A percentile compares a stretch with the other conserved stretches of the same genome.
phyloP scores from a whole-genome alignment of 306 rosid genomes.

The Cucurbita moschata region DNA sequence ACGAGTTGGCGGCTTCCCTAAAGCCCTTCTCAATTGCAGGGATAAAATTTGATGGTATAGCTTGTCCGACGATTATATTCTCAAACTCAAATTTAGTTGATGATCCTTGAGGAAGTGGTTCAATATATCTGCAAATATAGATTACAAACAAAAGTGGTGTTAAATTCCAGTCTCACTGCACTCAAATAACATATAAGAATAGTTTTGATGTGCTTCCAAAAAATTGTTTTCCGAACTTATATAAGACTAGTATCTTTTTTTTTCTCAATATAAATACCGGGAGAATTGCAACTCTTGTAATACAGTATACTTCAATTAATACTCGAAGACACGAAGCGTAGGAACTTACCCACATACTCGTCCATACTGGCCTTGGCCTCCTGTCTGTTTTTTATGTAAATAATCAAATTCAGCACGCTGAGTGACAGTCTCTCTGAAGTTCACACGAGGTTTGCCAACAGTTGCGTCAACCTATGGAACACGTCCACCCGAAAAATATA shows the following conservation, averaged over 20 bases:
- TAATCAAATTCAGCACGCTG: conserved; percentile 87
- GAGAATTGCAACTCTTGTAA: not conserved
- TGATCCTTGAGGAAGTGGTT: conserved; percentile 75
- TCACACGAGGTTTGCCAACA: conserved; percentile 96
- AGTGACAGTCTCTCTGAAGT: conserved; percentile 98
- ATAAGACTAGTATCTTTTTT: not conserved
- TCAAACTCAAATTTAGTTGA: conserved; percentile 83
- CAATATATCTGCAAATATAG: conserved; percentile 53
- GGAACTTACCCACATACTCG: conserved; percentile 82
- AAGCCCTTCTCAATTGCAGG: conserved; percentile 98
- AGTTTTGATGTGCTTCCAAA: not conserved
- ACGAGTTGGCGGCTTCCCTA: conserved; percentile 96
- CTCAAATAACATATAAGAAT: not conserved
- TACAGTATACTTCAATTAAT: not conserved
- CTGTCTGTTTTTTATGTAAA: conserved; percentile 87
- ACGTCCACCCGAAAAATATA: not conserved
- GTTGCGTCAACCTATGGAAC: conserved; percentile 72
- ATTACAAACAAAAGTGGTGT: not conserved
- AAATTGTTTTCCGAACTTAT: not conserved
- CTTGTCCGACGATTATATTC: conserved; percentile 89
- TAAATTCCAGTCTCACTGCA: not conserved
- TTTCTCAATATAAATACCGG: not conserved
- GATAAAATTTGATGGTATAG: conserved; percentile 78
- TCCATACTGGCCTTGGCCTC: conserved; percentile 99
- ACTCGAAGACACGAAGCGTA: not conserved